These are phyloP conservation scores for Ophiostoma quercus DNA, from an alignment of 2,329 filamentous ascomycete genomes.

Conservation along the genomic window DNA sequence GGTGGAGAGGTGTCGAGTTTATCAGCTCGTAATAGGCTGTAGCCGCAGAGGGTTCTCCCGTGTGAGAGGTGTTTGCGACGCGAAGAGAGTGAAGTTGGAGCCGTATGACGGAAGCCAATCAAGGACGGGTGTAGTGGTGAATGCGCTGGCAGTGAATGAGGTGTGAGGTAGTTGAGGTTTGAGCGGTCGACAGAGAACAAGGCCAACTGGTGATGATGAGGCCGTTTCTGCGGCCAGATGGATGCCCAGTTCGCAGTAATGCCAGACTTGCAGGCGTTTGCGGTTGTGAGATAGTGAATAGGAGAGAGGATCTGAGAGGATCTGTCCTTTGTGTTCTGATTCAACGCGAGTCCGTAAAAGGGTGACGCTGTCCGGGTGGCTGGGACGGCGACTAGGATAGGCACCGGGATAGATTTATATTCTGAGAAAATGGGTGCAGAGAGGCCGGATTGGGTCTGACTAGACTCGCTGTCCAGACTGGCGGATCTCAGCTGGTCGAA, in stretches of 20 bases:
- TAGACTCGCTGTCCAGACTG: conserved; percentile 4
- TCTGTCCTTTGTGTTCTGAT: background rate
- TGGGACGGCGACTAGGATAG: conserved; percentile 13
- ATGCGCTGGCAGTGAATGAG: conserved; percentile 9
- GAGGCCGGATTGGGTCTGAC: background rate
- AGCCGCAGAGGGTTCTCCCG: conserved; percentile 17
- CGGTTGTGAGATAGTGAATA: background rate
- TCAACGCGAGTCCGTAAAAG: background rate
- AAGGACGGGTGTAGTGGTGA: background rate
- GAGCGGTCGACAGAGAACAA: background rate
- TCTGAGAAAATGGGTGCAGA: background rate
- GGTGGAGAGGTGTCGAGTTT: conserved; percentile 21
- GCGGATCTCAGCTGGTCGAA: background rate
- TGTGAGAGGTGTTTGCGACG: conserved; percentile 18
- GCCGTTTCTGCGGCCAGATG: conserved; percentile 8
- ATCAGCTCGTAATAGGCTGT: conserved; percentile 24
- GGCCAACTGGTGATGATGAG: background rate
- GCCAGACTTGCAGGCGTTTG: background rate
- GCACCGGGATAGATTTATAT: background rate
- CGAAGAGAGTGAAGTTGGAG: background rate
- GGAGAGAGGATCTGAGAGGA: background rate
- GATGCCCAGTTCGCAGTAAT: background rate
- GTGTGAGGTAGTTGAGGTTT: background rate
- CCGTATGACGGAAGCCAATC: background rate
- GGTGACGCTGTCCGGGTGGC: conserved; percentile 11